A percentile compares a stretch with the other conserved stretches of the same genome.
phyloP scores from a whole-genome alignment of 352 stramenopile genomes.

The Phytophthora multivora region DNA sequence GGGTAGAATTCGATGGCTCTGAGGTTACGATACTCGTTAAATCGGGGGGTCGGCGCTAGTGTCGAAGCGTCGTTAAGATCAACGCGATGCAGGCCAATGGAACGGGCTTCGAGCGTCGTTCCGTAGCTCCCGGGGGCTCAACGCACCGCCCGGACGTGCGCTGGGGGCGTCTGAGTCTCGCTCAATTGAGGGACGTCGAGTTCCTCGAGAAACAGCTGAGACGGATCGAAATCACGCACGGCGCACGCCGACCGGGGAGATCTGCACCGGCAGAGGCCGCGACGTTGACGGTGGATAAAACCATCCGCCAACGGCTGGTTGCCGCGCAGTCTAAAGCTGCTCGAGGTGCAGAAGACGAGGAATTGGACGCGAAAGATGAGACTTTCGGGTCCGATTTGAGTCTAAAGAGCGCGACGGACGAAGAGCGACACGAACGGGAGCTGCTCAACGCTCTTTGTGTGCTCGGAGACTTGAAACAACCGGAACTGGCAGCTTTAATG shows the following conservation, averaged over 20 bases:
- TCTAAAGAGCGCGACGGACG: not conserved
- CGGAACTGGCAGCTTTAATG: constrained; percentile 48
- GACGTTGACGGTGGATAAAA: constrained; percentile 11
- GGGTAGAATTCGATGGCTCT: constrained; percentile 15
- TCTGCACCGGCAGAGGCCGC: not conserved
- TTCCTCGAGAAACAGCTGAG: constrained; percentile 74
- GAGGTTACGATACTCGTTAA: constrained; percentile 1
- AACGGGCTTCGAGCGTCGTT: constrained; percentile 34
- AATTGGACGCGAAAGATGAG: constrained; percentile 27
- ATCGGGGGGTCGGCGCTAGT: not conserved
- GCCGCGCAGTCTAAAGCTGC: constrained; percentile 26
- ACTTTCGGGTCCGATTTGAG: constrained; percentile 2
- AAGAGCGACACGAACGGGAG: constrained; percentile 33
- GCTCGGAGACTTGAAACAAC: constrained; percentile 51
- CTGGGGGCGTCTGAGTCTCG: constrained; percentile 68
- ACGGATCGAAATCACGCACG: constrained; percentile 53
- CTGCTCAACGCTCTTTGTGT: constrained; percentile 57
- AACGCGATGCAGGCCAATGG: constrained; percentile 23
- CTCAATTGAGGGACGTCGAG: constrained; percentile 66
- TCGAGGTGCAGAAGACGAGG: constrained; percentile 28
- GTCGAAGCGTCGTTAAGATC: constrained; percentile 27
- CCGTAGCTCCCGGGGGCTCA: not conserved
- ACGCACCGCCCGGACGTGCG: constrained; percentile 54
- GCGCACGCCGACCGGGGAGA: constrained; percentile 28
- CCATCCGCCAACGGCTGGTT: constrained; percentile 29